Percentiles rank a stretch among this genome's conserved stretches.
These are phyloP conservation scores for Xylariaceae sp. DNA, from an alignment of 2,329 filamentous ascomycete species.

Conservation along the genomic window DNA sequence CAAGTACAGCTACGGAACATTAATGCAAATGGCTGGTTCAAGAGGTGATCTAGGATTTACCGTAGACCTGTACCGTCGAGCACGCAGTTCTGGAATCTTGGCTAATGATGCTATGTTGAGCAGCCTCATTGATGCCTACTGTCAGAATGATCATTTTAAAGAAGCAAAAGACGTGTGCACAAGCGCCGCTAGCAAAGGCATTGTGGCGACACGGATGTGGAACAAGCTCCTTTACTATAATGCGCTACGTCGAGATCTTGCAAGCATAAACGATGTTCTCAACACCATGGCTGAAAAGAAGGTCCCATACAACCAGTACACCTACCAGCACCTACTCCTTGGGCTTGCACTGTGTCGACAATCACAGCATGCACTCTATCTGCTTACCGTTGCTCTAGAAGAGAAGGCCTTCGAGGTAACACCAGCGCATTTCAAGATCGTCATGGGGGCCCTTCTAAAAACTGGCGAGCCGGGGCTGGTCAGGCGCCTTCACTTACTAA, in stretches of 20 bases:
- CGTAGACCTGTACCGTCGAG: conserved; percentile 67
- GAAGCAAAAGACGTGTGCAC: conserved; percentile 66
- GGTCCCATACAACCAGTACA: conserved; percentile 56
- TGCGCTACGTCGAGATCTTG: conserved; percentile 64
- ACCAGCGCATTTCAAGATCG: conserved; percentile 56
- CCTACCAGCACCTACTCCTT: conserved; percentile 56
- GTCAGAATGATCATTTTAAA: conserved; percentile 58
- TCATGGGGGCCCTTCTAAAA: conserved; percentile 59
- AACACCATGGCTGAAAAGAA: conserved; percentile 54
- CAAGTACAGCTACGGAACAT: conserved; percentile 68
- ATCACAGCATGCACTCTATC: conserved; percentile 54
- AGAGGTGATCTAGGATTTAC: conserved; percentile 76
- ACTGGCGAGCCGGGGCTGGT: conserved; percentile 51
- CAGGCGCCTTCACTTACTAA: conserved; percentile 49
- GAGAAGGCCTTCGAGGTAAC: conserved; percentile 54
- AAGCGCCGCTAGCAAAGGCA: conserved; percentile 57
- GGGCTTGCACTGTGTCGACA: conserved; percentile 57
- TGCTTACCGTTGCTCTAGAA: conserved; percentile 52
- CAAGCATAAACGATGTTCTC: conserved; percentile 55
- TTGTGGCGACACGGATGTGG: conserved; percentile 71
- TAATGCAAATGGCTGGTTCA: conserved; percentile 74
- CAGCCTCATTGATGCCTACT: conserved; percentile 71
- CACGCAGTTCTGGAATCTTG: conserved; percentile 57
- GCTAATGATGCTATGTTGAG: conserved; percentile 65
- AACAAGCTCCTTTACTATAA: conserved; percentile 76